Conservation (phyloP, 495 filamentous ascomycete species). For the Bryoglossum gracile region DNA sequence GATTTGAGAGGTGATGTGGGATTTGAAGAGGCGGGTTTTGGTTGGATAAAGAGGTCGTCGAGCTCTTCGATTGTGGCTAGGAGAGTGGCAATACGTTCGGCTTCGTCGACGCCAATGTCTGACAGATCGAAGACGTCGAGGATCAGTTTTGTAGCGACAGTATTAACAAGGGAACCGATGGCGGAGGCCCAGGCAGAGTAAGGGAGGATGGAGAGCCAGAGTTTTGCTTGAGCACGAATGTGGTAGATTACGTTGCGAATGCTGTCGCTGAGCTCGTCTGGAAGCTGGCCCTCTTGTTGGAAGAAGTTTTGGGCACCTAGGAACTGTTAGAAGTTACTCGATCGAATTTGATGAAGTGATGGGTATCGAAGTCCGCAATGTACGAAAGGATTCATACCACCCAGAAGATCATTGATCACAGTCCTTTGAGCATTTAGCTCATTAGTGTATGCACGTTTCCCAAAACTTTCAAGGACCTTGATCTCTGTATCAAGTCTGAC, state of each 20-base stretch:
- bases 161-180: conserved; percentile 73
- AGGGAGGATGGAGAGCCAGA: conserved; percentile 77
- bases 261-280: conserved; percentile 53
- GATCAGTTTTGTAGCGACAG: conserved; percentile 72
- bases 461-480: conserved; percentile 66
- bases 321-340: background rate
- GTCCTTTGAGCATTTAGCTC: conserved; percentile 84
- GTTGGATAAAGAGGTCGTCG: conserved; percentile 69
- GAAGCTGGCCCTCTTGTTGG: conserved; percentile 32
- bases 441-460: conserved; percentile 73
- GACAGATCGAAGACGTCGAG: conserved; percentile 78
- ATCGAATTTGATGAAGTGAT: background rate
- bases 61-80: conserved; percentile 64
- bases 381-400: conserved; percentile 60
- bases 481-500: conserved; percentile 63
- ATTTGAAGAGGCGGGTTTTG: conserved; percentile 39
- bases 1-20: conserved; percentile 7
- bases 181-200: conserved; percentile 78
- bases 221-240: conserved; percentile 57
- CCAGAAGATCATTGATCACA: conserved; percentile 76
- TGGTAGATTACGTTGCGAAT: conserved; percentile 60
- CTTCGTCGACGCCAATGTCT: conserved; percentile 83
- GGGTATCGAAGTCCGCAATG: conserved; percentile 1
- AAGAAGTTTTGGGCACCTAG: conserved; percentile 41
- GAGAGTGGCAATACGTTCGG: conserved; percentile 64